Evolutionary conservation across 495 filamentous ascomycete genomes (phyloP), one percentile per base, ranked within the genome.

Genomic region (Trichoderma reesei): DNA sequence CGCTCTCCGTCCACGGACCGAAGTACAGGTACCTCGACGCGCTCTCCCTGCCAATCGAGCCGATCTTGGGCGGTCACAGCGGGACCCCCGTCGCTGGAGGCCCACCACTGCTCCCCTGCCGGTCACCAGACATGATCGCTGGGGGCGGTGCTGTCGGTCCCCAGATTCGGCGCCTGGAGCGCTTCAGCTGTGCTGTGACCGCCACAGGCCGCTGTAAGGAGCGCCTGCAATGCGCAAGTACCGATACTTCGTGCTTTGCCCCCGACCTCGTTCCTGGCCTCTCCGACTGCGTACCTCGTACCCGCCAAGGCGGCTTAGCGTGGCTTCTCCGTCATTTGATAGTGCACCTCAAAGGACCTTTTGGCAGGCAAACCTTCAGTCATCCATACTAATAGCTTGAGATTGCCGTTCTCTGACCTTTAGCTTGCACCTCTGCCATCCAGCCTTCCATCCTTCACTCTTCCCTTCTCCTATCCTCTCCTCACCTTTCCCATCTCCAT

Each of bases 21-120:
- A 26, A 26, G 26, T 26, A 26, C 26, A 26, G 26, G 26, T 26
- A 26, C 26, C 26, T 26, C 26, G 38, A 39, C 38, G 38, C 38
- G 11, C 26, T 26, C 26, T 26, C 26, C 41, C 41, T 44, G 44
- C n/a, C 14, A 48, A 48, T 48, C 44, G 44, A 48, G 44, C 51
- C 31, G 51, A 56, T 56, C 51, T 56, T n/a, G 20, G 4, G 20
- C 51, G 33, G 51, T 56, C 51, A 56, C 18, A 56, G 51, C 51
- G 51, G 51, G 11, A 26, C 51, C 51, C 26, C 34, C 16, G 51
- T 26, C 51, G 51, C 51, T 33, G 51, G 26, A 56, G 48, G 51
- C 26, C 51, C 51, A 56, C 51, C 16, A 6, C 20, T 56, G 26
- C 33, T 20, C 51, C 51, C 44, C 44, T 48, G 20, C 14, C 26